phyloP scores from a whole-genome alignment of 371 early-diverging fungal genomes.

The Lichtheimia hyalospora region DNA sequence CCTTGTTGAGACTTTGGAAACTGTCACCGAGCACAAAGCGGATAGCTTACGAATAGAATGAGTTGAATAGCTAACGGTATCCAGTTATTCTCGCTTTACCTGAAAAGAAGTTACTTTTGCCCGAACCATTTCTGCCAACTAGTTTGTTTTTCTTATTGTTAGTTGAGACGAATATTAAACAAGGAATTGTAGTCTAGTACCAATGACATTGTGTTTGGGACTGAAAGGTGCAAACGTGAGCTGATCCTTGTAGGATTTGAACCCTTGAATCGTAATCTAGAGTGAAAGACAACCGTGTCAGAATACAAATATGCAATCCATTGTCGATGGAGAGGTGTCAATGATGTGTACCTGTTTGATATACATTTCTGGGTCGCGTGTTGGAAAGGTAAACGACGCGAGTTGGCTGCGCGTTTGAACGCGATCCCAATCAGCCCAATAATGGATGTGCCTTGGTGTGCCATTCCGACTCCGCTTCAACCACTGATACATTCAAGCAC shows the following conservation, averaged over 20 bases:
- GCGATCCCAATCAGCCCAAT: no score
- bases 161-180: neutral
- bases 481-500: no score
- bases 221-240: slow-evolving; percentile 91
- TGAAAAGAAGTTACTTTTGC: slow-evolving; percentile 99
- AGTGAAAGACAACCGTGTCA: neutral
- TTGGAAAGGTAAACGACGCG: neutral
- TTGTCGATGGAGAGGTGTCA: neutral
- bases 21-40: slow-evolving; percentile 97
- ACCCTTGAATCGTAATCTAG: slow-evolving; percentile 94
- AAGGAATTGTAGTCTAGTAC: slow-evolving; percentile 40
- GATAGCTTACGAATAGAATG: slow-evolving; percentile 65
- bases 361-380: slow-evolving; percentile 5
- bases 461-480: no score
- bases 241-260: slow-evolving; percentile 98
- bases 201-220: slow-evolving; percentile 93
- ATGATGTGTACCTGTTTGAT: slow-evolving; percentile 3
- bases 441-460: no score
- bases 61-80: neutral
- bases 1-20: slow-evolving; percentile 86
- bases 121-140: slow-evolving; percentile 99
- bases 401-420: neutral
- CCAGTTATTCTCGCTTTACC: slow-evolving; percentile 31
- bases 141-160: neutral
- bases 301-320: neutral